Percentiles rank a stretch among this genome's conserved stretches.
Evolutionary conservation across 805 yeast species (phyloP).

Genomic region (Wickerhamomyces silvicola): DNA sequence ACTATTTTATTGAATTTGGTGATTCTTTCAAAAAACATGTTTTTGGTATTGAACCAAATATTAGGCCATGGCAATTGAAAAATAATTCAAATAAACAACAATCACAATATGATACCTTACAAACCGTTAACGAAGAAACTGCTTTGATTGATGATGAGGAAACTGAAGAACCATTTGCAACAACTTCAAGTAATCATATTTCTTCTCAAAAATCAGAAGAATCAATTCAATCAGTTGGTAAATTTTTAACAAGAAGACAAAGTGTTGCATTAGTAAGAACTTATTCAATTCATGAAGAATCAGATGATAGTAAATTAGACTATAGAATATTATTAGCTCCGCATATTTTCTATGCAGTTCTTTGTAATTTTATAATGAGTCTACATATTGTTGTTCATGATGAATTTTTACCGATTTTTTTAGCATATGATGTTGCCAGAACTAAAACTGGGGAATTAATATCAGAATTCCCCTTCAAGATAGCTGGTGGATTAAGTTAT

Average conservation of each 20-base stretch:
- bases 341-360: conserved; percentile 27
- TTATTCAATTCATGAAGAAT: conserved; percentile 25
- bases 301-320: conserved; percentile 18
- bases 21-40: conserved; percentile 23
- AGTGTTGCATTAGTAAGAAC: conserved; percentile 26
- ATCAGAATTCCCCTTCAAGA: conserved; percentile 40
- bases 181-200: too few species aligned
- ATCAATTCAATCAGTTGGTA: conserved; percentile 21
- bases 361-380: conserved; percentile 36
- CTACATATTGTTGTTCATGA: conserved; percentile 42
- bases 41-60: conserved; percentile 15
- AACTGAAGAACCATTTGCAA: too few species aligned
- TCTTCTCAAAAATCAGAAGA: conserved; percentile 14
- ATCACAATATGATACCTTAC: too few species aligned
- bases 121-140: conserved; percentile 10
- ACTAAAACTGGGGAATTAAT: conserved; percentile 18
- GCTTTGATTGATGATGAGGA: conserved; percentile 11
- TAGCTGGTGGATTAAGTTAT: conserved; percentile 49
- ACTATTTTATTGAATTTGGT: conserved; percentile 40
- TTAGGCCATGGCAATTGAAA: conserved; percentile 23
- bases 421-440: conserved; percentile 33
- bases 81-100: too few species aligned
- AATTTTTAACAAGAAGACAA: conserved; percentile 25
- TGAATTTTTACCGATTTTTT: conserved; percentile 50
- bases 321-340: conserved; percentile 24